These are phyloP conservation scores for Torulaspora franciscae DNA, from an alignment of 805 yeast genomes.

Conservation along the genomic window DNA sequence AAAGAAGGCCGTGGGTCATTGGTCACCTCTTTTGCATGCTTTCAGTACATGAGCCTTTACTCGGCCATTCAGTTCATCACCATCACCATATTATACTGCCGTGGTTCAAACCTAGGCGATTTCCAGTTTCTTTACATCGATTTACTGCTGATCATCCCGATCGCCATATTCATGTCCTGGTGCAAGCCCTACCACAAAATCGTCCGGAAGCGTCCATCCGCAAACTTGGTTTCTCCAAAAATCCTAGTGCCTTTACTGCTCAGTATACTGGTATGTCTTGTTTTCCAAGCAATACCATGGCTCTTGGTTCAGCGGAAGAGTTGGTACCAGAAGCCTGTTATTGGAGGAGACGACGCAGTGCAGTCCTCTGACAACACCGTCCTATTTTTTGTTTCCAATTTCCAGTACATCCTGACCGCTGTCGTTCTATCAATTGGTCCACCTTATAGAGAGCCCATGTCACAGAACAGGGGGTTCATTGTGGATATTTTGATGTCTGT, in stretches of 20 bases:
- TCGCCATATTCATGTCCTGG: conserved; percentile 98
- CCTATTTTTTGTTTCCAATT: conserved; percentile 72
- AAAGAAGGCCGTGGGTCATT: conserved; percentile 92
- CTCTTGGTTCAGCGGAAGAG: conserved; percentile 45
- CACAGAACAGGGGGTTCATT: conserved; percentile 66
- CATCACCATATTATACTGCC: conserved; percentile 74
- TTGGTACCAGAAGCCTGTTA: conserved; percentile 80
- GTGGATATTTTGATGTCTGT: conserved; percentile 51
- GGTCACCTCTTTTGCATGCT: conserved; percentile 93
- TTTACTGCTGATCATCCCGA: conserved; percentile 80
- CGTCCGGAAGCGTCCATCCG: conserved; percentile 78
- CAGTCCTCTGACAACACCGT: conserved; percentile 86
- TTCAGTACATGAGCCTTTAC: conserved; percentile 95
- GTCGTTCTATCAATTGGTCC: conserved; percentile 85
- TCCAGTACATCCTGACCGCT: conserved; percentile 84
- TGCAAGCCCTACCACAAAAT: conserved; percentile 65
- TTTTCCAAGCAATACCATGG: conserved; percentile 73
- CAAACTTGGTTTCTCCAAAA: conserved; percentile 86
- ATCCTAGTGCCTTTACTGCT: conserved; percentile 78
- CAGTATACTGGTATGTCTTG: conserved; percentile 57
- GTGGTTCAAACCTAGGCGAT: conserved; percentile 93
- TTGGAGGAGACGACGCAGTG: conserved; percentile 78
- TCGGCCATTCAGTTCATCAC: conserved; percentile 94
- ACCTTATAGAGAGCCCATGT: conserved; percentile 80
- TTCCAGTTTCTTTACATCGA: conserved; percentile 95